phyloP scores from a whole-genome alignment of 306 rosid genomes.

The Echinosophora koreensis region DNA sequence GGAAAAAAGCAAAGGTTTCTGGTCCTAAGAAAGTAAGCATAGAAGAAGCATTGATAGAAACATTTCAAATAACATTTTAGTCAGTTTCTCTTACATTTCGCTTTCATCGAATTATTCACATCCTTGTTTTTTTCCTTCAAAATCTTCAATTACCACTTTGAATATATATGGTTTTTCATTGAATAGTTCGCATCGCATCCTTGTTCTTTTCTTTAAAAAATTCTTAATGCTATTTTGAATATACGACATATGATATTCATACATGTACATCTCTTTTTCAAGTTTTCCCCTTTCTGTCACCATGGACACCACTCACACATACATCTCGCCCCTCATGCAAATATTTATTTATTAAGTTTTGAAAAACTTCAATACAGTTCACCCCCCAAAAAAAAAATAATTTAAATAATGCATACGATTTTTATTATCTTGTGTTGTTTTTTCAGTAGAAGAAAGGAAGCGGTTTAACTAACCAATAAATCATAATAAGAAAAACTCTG shows the following conservation, averaged over 20 bases:
- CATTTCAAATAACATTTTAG: conserved; percentile 56
- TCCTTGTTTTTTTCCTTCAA: conserved; percentile 5
- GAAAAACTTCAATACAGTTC: no score
- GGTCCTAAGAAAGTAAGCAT: conserved; percentile 39
- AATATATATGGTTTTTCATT: not conserved
- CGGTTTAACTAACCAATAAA: no score
- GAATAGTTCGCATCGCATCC: no score
- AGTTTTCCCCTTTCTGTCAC: not conserved
- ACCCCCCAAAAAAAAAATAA: no score
- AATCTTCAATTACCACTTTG: not conserved
- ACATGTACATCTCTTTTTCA: conserved; percentile 5
- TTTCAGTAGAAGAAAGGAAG: no score
- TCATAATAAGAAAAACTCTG: no score
- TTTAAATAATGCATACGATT: no score
- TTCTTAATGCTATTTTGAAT: not conserved
- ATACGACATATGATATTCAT: not conserved
- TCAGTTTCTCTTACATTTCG: conserved; percentile 57
- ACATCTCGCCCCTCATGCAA: not conserved
- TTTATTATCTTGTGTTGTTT: no score
- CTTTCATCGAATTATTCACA: conserved; percentile 63
- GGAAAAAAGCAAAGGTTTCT: conserved; percentile 68
- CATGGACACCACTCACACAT: not conserved
- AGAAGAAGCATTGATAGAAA: conserved; percentile 58
- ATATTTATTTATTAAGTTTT: no score
- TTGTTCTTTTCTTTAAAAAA: not conserved